These are phyloP conservation scores for Rosa persica DNA, from an alignment of 306 rosid genomes.

Conservation along the genomic window DNA sequence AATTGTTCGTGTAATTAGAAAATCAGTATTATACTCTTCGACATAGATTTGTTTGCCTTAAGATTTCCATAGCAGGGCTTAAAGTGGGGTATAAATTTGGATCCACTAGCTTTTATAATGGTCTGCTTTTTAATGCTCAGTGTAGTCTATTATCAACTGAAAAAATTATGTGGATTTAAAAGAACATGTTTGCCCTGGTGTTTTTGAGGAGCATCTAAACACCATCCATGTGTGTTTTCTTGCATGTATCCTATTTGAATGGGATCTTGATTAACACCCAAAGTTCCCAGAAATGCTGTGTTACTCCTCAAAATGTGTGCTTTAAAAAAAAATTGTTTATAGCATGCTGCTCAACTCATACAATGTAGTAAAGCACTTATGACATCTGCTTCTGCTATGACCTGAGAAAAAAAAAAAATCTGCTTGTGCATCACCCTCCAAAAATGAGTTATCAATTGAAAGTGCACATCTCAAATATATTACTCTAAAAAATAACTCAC, in stretches of 20 bases:
- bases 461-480: background rate
- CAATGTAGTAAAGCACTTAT: too few species aligned
- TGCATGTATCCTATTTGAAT: background rate
- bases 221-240: background rate
- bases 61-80: background rate
- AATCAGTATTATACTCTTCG: background rate
- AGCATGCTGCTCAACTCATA: background rate
- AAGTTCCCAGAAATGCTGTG: background rate
- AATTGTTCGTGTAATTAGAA: background rate
- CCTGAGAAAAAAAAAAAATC: background rate
- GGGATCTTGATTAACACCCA: background rate
- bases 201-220: too few species aligned
- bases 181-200: background rate
- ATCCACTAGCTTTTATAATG: background rate
- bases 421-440: background rate
- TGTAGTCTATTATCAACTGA: background rate
- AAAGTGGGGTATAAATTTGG: background rate
- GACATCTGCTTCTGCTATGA: background rate
- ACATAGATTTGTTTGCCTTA: background rate
- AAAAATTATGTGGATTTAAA: background rate
- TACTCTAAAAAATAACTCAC: constrained; percentile 5
- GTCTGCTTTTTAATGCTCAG: background rate
- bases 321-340: background rate
- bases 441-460: background rate
- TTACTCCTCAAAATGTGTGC: background rate